Base-by-base conservation (phyloP, 1,139 yeast species). In the Nakaseomyces nivariensis region DNA sequence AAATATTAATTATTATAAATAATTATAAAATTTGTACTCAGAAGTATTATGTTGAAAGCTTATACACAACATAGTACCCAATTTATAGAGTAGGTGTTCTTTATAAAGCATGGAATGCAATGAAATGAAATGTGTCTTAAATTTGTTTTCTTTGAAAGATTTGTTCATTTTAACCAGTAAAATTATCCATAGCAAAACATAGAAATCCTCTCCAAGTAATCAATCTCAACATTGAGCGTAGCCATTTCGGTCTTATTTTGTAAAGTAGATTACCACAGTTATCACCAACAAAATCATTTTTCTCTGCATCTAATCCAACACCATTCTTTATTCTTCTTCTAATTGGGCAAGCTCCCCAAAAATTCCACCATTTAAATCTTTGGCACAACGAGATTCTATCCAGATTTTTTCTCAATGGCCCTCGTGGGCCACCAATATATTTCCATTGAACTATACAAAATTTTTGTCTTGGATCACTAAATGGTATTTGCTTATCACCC, bases 361-460 rank as follows among this genome's bases (percentile, higher is more conserved):
- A 58, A 64, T 83, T 82, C 85, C 88, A 84, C 96, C 96, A 87
- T 65, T 88, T 89, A 52, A 79, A 74, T 45, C 94, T 70, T 64
- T 89, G 95, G 64, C 98, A 92, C 1, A 94, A 81, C 17, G 79
- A 75, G 1, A 71, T 64, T 50, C 97, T 73, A 45, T 76, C 65
- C 49, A 92, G 72, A 60, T 88, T 85, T 67, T 92, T 92, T 54
- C 75, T 73, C 50, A 90, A 67, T 0, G 98, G 98, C 0, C 98
- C 98, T 0, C 77, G 70, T 3, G 98, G 98, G 0, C 97, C 98
- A 61, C 85, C 89, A 48, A 92, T 89, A 63, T 84, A 87, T 57
- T 79, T 79, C 83, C 90, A 84, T 54, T 94, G 96, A 56, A 89
- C 94, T 11, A 92, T 87, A 45, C 94, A 85, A 78, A 89, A 83